Evolutionary conservation across 345 rosid species (phyloP).

Genomic region (Linum trigynum): DNA sequence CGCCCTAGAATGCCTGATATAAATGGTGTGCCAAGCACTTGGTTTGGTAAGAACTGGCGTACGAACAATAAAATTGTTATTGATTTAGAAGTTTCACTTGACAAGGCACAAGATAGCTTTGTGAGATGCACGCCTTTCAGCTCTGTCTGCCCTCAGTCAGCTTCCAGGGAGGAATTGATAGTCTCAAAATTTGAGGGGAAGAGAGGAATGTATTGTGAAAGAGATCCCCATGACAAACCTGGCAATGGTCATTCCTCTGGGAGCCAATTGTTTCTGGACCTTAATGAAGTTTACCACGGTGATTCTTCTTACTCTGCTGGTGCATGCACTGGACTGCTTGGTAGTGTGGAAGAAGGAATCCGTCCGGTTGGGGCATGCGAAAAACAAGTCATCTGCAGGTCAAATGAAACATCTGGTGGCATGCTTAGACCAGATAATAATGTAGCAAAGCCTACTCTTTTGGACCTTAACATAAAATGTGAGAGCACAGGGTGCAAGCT

Average conservation of each 20-base stretch:
- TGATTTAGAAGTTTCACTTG: too few species aligned
- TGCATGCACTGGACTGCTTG: slow-evolving; percentile 6
- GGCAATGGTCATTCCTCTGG: slow-evolving; percentile 7
- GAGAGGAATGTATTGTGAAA: neutral
- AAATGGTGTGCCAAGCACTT: too few species aligned
- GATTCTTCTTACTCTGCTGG: slow-evolving; percentile 21
- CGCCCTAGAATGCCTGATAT: neutral
- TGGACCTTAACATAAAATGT: slow-evolving; percentile 5
- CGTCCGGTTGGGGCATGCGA: slow-evolving; percentile 3
- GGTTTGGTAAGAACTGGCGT: too few species aligned
- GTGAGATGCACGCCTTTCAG: neutral
- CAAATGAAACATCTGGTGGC: slow-evolving; percentile 7
- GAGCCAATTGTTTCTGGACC: slow-evolving; percentile 24
- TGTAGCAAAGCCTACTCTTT: slow-evolving; percentile 7
- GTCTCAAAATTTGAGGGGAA: too few species aligned
- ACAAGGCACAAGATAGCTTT: neutral
- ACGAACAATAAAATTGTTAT: too few species aligned
- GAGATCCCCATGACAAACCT: slow-evolving; percentile 5
- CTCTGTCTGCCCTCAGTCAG: slow-evolving; percentile 3
- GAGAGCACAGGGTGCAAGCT: slow-evolving; percentile 6
- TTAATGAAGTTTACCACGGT: slow-evolving; percentile 30
- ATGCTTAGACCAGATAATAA: slow-evolving; percentile 7
- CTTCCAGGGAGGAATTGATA: slow-evolving; percentile 19
- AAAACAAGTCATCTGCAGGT: slow-evolving; percentile 10
- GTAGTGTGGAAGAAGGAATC: slow-evolving; percentile 10